Base-by-base conservation (phyloP, 176 grass and related monocot genomes). In the Puya raimondii region DNA sequence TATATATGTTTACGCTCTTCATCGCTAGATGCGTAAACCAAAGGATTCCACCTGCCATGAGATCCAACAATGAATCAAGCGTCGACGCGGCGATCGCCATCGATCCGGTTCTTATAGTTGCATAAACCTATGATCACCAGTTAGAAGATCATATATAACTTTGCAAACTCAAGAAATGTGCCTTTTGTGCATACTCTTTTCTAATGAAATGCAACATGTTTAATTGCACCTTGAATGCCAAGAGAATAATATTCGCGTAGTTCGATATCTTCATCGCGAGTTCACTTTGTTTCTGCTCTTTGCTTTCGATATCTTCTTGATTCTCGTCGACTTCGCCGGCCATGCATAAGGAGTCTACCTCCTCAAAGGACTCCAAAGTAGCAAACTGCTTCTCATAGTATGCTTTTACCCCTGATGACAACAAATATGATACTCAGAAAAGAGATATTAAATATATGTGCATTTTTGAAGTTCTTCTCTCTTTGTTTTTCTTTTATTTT, bases 41-140 rank as follows among this genome's bases (percentile, higher is more conserved):
- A 18, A 97, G 82, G 74, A 92, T 97, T 18, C 85, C 82, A 8
- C 89, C 93, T 1, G 93, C 90, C 69, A 97, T 66, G 49, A 97
- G 56, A 78, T 97, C 93, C 57, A 97, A 80, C 49, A 97, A 51
- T 12, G 93, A 97, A 78, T 97, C 93, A 5, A 97, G 79, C 1
- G 93, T 97, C 1, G 93, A 97, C 16, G 93, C 93, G 11, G 87
- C 90, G 20, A 97, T 87, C 22, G 93, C 89, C 82, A 90, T 85
- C 50, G 93, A 97, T 16, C 86, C 81, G 10, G 86, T 92, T 70
- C 64, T 87, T 70, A 97, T 56, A 0, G 84, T 90, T 7, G 93
- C 93, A 80, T 97, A 92, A 11, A 97, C 82, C 86, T 97, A 64
- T 18, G 9, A 26, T 26, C 25, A 42, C 33, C 33, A 13, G 29